A percentile compares a stretch with the other conserved stretches of the same genome.
phyloP scores from a whole-genome alignment of 2,329 filamentous ascomycete species.

The Penicillium sp. region DNA sequence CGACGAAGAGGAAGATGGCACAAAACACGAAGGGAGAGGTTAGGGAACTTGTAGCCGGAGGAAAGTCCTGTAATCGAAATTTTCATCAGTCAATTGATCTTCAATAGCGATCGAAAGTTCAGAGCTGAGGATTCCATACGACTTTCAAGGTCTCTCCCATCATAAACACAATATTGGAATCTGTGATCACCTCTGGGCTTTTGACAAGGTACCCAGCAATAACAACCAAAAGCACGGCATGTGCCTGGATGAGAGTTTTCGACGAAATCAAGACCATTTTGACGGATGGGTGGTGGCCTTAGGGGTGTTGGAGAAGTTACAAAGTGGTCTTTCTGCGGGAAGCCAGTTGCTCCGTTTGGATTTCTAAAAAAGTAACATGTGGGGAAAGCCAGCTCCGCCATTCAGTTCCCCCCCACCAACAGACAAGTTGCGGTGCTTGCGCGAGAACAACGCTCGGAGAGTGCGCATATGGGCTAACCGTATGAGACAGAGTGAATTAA shows the following conservation, averaged over 20 bases:
- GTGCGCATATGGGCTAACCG: neutral
- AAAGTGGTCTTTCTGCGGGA: slow-evolving; percentile 5
- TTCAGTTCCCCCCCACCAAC: neutral
- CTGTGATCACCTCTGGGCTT: slow-evolving; percentile 68
- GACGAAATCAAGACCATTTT: slow-evolving; percentile 80
- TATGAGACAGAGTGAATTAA: neutral
- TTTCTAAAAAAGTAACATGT: slow-evolving; percentile 14
- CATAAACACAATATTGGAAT: slow-evolving; percentile 78
- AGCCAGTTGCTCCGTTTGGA: slow-evolving; percentile 10
- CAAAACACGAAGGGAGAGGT: slow-evolving; percentile 65
- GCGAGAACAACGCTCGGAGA: neutral
- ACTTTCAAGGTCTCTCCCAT: slow-evolving; percentile 82
- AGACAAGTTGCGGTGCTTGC: neutral
- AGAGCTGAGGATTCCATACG: slow-evolving; percentile 47
- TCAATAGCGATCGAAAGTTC: neutral
- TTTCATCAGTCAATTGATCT: slow-evolving; percentile 6
- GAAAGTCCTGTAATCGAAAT: slow-evolving; percentile 45
- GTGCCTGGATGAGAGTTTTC: slow-evolving; percentile 74
- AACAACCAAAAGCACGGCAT: slow-evolving; percentile 82
- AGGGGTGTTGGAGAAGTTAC: neutral
- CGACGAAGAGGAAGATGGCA: slow-evolving; percentile 69
- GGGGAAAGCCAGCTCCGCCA: slow-evolving; percentile 20
- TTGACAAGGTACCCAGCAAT: slow-evolving; percentile 81
- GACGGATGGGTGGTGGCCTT: neutral
- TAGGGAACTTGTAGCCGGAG: slow-evolving; percentile 65